These are phyloP conservation scores for Suhomyces coccinellae DNA, from an alignment of 1,139 yeast species.

Conservation along the genomic window DNA sequence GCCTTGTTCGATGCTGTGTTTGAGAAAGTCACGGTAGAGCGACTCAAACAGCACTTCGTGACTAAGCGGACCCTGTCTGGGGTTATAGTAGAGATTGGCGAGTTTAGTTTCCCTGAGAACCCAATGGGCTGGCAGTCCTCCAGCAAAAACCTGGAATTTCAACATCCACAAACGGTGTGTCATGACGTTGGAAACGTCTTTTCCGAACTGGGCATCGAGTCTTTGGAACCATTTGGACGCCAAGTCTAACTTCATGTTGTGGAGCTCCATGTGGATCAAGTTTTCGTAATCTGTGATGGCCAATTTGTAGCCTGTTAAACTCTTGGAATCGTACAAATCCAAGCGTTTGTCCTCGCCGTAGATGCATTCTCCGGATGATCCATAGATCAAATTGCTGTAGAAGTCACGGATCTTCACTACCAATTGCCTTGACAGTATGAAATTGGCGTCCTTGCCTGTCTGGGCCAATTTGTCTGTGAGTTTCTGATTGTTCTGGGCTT, in stretches of 20 bases:
- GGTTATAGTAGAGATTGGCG: slow-evolving; percentile 19
- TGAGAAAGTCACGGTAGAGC: slow-evolving; percentile 26
- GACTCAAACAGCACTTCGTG: slow-evolving; percentile 22
- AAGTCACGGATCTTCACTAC: slow-evolving; percentile 27
- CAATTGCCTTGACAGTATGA: slow-evolving; percentile 16
- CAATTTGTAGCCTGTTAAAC: slow-evolving; percentile 25
- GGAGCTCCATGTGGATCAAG: slow-evolving; percentile 36
- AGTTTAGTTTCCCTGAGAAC: slow-evolving; percentile 23
- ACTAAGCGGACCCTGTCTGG: slow-evolving; percentile 22
- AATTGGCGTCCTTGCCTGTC: slow-evolving; percentile 9
- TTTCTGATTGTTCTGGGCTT: slow-evolving; percentile 11
- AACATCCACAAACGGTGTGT: slow-evolving; percentile 38
- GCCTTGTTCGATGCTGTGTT: slow-evolving; percentile 12
- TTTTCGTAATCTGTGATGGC: slow-evolving; percentile 39
- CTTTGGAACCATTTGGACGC: slow-evolving; percentile 43
- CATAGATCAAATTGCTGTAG: slow-evolving; percentile 30
- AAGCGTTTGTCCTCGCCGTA: slow-evolving; percentile 23
- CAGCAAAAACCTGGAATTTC: slow-evolving; percentile 34
- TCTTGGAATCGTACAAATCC: slow-evolving; percentile 21
- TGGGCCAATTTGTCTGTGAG: slow-evolving; percentile 12
- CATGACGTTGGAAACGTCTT: slow-evolving; percentile 22
- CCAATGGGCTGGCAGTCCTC: slow-evolving; percentile 41
- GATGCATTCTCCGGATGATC: slow-evolving; percentile 21
- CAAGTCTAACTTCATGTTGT: slow-evolving; percentile 38
- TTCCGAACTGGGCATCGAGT: slow-evolving; percentile 28